Conservation (phyloP, 352 stramenopile species). For the Elongisporangium senticosum region DNA sequence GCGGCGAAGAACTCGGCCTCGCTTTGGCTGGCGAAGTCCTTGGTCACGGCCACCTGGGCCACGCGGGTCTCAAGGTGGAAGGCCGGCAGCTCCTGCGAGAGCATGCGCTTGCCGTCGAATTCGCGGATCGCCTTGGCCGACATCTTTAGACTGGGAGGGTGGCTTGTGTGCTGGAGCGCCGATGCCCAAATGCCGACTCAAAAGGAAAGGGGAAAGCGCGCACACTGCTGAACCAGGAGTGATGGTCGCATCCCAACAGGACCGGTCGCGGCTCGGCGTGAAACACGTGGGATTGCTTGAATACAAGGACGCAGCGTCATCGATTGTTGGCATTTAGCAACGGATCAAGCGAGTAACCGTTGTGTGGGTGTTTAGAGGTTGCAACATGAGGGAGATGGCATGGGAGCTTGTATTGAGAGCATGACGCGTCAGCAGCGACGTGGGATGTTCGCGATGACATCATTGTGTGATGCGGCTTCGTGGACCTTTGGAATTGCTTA, state of each 20-base stretch:
- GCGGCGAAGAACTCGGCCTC: constrained; percentile 57
- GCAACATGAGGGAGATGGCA: constrained; percentile 4
- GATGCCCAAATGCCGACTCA: constrained; percentile 31
- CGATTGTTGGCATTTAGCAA: constrained; percentile 8
- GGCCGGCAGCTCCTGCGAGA: constrained; percentile 71
- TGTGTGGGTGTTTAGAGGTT: neutral
- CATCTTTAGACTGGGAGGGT: constrained; percentile 50
- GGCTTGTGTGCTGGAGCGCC: constrained; percentile 11
- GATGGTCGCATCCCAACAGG: constrained; percentile 8
- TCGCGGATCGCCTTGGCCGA: constrained; percentile 95
- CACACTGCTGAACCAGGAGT: constrained; percentile 2
- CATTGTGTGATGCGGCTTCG: constrained; percentile 12
- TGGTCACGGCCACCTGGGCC: constrained; percentile 58
- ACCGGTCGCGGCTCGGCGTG: neutral
- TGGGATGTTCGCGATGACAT: constrained; percentile 21
- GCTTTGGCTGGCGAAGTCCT: constrained; percentile 26
- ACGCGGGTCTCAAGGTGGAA: constrained; percentile 76
- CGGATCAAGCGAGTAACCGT: neutral
- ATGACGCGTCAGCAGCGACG: neutral
- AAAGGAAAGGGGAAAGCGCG: neutral
- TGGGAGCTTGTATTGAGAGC: constrained; percentile 8
- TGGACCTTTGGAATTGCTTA: neutral
- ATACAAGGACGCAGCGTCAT: constrained; percentile 4
- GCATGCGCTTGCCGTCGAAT: constrained; percentile 94
- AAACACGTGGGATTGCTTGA: neutral